These are phyloP conservation scores for Populus tremula DNA, from an alignment of 345 rosid species.

Conservation along the genomic window DNA sequence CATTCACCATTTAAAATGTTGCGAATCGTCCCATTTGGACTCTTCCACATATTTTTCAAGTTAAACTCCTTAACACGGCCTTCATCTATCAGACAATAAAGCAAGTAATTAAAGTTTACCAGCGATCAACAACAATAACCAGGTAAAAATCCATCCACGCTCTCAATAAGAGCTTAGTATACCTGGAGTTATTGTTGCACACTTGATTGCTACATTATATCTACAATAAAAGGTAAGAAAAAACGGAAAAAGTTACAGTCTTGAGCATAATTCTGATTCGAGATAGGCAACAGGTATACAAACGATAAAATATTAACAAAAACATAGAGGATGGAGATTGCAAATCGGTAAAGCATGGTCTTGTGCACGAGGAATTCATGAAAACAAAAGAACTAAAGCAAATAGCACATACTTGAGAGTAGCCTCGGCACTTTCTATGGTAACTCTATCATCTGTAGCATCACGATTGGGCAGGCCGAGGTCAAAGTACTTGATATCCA, in stretches of 20 bases:
- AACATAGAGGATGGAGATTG: not conserved
- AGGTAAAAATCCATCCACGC: not conserved
- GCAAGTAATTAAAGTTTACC: not conserved
- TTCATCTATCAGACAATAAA: conserved; percentile 27
- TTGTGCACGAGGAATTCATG: not conserved
- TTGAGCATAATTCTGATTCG: not conserved
- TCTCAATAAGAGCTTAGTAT: not conserved
- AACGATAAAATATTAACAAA: not conserved
- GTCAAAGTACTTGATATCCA: conserved; percentile 71
- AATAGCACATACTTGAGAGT: conserved; percentile 50
- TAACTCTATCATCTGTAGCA: conserved; percentile 64
- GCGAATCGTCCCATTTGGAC: conserved; percentile 35
- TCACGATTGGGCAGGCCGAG: conserved; percentile 65
- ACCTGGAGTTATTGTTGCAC: conserved; percentile 99
- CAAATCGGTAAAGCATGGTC: not conserved
- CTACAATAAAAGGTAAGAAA: conserved; percentile 25
- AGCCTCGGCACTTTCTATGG: conserved; percentile 64
- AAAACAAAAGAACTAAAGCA: not conserved
- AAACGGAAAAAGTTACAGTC: not conserved
- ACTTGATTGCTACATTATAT: conserved; percentile 96
- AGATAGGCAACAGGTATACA: not conserved
- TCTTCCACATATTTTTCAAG: conserved; percentile 35
- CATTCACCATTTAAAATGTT: conserved; percentile 31
- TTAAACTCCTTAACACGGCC: conserved; percentile 31
- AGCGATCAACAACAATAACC: not conserved